Conservation (phyloP, 2,329 filamentous ascomycete species). For the Trichoderma harzianum region DNA sequence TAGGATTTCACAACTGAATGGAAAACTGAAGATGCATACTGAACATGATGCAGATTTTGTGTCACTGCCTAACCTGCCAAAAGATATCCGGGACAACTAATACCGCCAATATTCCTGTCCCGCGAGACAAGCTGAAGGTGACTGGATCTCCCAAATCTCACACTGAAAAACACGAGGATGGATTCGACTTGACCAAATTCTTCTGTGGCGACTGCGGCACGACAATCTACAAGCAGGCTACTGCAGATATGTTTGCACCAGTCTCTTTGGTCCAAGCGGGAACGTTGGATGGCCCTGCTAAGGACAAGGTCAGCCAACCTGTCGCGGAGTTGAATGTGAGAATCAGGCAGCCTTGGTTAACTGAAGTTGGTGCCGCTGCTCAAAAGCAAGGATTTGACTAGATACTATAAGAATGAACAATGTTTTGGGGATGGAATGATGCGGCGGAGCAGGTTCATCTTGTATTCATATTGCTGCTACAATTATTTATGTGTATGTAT, state of each 20-base stretch:
- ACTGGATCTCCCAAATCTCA: slow-evolving; percentile 6
- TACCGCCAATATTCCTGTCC: slow-evolving; percentile 1
- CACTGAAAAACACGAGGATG: slow-evolving; percentile 11
- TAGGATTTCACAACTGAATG: not conserved
- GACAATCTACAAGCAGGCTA: slow-evolving; percentile 3
- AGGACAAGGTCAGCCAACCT: not conserved
- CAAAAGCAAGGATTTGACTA: slow-evolving; percentile 12
- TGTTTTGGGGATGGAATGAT: too few species aligned
- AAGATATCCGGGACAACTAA: not conserved
- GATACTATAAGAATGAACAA: not conserved
- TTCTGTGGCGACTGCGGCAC: slow-evolving; percentile 4
- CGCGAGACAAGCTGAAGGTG: not conserved
- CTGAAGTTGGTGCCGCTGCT: not conserved
- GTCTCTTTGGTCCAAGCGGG: slow-evolving; percentile 8
- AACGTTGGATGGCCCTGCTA: not conserved
- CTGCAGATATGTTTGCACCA: not conserved
- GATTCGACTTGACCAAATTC: slow-evolving; percentile 1
- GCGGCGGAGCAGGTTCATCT: not conserved
- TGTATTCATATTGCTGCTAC: not conserved
- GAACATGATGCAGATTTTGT: not conserved
- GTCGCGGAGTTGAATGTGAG: slow-evolving; percentile 5
- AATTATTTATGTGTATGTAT: not conserved
- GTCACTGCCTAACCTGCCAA: slow-evolving; percentile 12
- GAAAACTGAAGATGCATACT: not conserved
- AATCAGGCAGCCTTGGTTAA: not conserved